phyloP scores from a whole-genome alignment of 148 eudicot genomes.

The Heliosperma pusillum region DNA sequence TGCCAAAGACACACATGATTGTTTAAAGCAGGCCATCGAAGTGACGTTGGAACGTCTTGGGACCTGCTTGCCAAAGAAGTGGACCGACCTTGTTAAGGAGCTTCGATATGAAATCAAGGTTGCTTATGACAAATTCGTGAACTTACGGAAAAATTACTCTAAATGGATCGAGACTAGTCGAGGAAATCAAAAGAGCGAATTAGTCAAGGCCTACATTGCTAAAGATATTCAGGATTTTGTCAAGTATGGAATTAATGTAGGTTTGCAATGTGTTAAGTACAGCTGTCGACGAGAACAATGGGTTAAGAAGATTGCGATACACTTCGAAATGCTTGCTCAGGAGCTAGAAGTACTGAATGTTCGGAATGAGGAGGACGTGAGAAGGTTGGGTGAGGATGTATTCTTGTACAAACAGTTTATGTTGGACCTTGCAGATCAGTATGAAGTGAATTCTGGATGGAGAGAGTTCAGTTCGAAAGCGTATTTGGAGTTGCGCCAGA shows the following conservation, averaged over 20 bases:
- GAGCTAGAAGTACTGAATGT: background rate
- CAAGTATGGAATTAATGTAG: background rate
- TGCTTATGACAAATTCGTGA: background rate
- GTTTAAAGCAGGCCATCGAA: background rate
- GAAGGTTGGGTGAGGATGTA: background rate
- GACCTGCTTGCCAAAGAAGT: background rate
- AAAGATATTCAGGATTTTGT: background rate
- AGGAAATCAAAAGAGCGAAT: background rate
- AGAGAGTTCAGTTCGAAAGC: background rate
- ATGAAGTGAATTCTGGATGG: background rate
- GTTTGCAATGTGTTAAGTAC: slow-evolving; percentile 2
- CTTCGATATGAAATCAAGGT: background rate
- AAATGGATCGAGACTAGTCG: no score
- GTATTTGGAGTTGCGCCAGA: background rate
- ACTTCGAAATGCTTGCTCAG: background rate
- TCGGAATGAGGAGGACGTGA: background rate
- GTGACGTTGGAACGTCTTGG: background rate
- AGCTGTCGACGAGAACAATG: background rate
- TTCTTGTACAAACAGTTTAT: background rate
- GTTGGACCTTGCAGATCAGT: background rate
- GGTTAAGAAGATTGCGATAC: background rate
- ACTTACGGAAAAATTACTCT: background rate
- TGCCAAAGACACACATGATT: background rate
- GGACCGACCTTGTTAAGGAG: background rate
- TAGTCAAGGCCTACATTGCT: slow-evolving; percentile 1